Base-by-base conservation (phyloP, 805 yeast genomes). In the Citeromyces matritensis region DNA sequence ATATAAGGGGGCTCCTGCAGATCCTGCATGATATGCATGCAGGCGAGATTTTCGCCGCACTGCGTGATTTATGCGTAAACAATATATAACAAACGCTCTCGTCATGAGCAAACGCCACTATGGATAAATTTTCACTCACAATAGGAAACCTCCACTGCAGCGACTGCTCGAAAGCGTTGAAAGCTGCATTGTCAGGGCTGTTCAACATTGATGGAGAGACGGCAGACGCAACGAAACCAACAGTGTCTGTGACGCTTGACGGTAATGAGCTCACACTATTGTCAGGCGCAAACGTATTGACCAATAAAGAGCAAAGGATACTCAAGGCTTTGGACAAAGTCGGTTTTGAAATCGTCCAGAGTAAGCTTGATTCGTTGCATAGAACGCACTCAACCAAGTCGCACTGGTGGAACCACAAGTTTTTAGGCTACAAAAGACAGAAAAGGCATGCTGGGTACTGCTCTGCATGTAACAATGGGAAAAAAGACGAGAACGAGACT, bases 71-170 rank as follows among this genome's bases (percentile, higher is more conserved):
- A 7, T 17, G 21, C 21, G 21, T 17, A 17, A 17, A 5, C 21
- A 17, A 5, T 17, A 17, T 17, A 17, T 17, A 17, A 17, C 21
- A 17, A 17, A 7, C 11, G 23, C 15, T n/a, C 21, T 5, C 5
- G 21, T 7, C 21, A 17, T 17, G 21, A 7, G 6, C 21, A 17
- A 5, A 5, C 7, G 7, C 7, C 23, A 34, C 6, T 1, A 47
- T 47, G 52, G 50, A 45, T 34, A 40, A 34, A 25, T 32, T 47
- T n/a, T 36, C 36, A 5, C 29, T 45, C 4, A 33, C 27, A 3
- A 39, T 71, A 25, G 55, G 51, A 3, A 73, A 74, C 38, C 55
- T 73, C 25, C 80, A 73, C 43, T 73, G 81, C 42, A 53, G 51
- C 3, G 65, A 63, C 25, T 73, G 81, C 42, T 65, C 60, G 36